Conservation (phyloP, 208 protist species). For the Dictyostelium gargantuum region DNA sequence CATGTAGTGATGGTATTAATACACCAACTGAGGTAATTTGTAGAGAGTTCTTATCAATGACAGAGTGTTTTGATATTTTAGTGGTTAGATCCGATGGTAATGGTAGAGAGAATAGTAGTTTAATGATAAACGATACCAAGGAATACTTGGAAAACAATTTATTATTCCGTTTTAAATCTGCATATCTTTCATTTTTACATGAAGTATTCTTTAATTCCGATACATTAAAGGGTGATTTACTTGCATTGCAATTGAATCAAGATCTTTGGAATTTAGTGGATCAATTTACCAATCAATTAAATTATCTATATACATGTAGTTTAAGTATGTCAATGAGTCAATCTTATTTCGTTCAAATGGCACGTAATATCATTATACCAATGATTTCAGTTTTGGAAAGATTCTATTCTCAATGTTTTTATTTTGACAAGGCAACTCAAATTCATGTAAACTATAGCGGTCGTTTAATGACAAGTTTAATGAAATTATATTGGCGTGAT, state of each 20-base stretch:
- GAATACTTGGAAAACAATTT: conserved; percentile 43
- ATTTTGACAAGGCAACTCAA: conserved; percentile 46
- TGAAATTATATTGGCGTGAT: conserved; percentile 40
- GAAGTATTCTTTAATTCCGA: conserved; percentile 57
- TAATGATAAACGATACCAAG: conserved; percentile 33
- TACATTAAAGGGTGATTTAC: conserved; percentile 42
- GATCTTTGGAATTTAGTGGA: conserved; percentile 27
- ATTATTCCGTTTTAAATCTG: conserved; percentile 37
- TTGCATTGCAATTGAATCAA: conserved; percentile 36
- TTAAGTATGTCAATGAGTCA: not conserved
- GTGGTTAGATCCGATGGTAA: not conserved
- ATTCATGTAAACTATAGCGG: conserved; percentile 20
- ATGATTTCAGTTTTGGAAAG: conserved; percentile 21
- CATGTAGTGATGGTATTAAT: conserved; percentile 26
- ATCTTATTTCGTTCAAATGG: not conserved
- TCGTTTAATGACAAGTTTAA: conserved; percentile 5
- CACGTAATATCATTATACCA: not conserved
- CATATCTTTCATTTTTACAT: conserved; percentile 30
- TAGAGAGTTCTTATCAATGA: conserved; percentile 41
- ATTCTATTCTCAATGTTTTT: conserved; percentile 64
- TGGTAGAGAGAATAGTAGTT: not conserved
- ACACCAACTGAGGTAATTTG: conserved; percentile 47
- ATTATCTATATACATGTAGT: not conserved
- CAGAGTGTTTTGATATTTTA: conserved; percentile 29
- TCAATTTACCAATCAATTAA: conserved; percentile 39